Base-by-base conservation (phyloP, 2,329 filamentous ascomycete genomes). In the Botrytis squamosa region DNA sequence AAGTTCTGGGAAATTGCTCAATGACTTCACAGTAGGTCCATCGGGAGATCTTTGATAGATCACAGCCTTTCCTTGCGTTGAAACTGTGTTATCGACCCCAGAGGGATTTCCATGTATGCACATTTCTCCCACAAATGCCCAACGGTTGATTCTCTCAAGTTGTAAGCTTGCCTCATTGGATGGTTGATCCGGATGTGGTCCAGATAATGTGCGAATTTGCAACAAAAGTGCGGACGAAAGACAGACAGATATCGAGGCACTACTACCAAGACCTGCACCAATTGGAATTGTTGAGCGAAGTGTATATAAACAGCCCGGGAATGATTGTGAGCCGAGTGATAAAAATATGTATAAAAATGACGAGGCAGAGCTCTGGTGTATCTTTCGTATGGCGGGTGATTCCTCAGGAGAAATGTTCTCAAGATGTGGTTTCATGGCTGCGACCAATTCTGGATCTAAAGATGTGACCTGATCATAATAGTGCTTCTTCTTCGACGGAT, bases 41-140 rank as follows among this genome's bases (percentile, higher is more conserved):
- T 92, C 91, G 74, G 86, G 86, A 82, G 86, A 88, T 70, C 95
- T 88, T 80, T 95, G 92, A 84, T 97, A 99, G 4, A 98, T 86
- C 1, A 99, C 94, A 0, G 95, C 96, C 84, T 97, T 98, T 73
- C 96, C 96, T 79, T 97, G 93, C 20, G 95, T 93, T 20, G 95
- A 88, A 42, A 99, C 95, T 4, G 96, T 99, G 83, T 99, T 99
- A 84, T 99, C 96, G 62, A 99, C 93, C 0, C 96, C 96, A 0
- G 94, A 97, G 0, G 96, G 96, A 80, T 97, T 98, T 55, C 95
- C 96, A 81, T 99, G 96, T 76, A 98, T 98, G 83, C 94, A 96
- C 90, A 98, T 92, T 82, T 99, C 96, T 38, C 92, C 92, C 0
- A 99, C 96, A 82, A 98, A 98, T 0, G 96, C 95, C 96, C 97